These are phyloP conservation scores for Mycena venus DNA, from an alignment of 768 basidiomycete genomes.

Conservation along the genomic window DNA sequence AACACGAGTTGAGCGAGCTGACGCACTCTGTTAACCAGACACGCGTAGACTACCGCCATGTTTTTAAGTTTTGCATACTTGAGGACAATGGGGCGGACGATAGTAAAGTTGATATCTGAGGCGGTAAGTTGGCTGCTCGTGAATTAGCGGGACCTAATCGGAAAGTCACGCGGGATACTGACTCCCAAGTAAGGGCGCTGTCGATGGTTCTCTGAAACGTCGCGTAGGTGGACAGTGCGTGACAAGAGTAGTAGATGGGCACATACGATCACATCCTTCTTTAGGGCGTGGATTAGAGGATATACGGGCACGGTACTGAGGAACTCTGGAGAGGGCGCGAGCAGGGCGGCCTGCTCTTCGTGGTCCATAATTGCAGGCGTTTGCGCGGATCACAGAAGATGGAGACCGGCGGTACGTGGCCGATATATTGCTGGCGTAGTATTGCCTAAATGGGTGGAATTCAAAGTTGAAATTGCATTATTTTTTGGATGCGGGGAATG, in stretches of 20 bases:
- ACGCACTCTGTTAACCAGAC: constrained; percentile 73
- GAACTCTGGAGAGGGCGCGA: constrained; percentile 70
- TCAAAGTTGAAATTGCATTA: too few species aligned
- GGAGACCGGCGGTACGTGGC: neutral
- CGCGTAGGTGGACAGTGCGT: constrained; percentile 20
- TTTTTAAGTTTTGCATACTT: constrained; percentile 70
- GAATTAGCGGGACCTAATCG: neutral
- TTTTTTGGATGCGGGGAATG: neutral
- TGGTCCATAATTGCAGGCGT: constrained; percentile 49
- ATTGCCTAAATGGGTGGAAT: neutral
- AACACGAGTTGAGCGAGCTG: neutral
- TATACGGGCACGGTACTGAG: constrained; percentile 80
- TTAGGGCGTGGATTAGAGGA: constrained; percentile 82
- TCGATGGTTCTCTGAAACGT: constrained; percentile 66
- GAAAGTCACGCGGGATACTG: constrained; percentile 45
- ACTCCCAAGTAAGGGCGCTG: constrained; percentile 86
- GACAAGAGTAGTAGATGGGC: neutral
- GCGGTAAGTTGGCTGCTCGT: constrained; percentile 79
- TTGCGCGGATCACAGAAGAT: neutral
- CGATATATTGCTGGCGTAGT: neutral
- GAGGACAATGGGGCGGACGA: constrained; percentile 82
- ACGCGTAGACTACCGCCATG: constrained; percentile 69
- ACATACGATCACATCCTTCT: constrained; percentile 77
- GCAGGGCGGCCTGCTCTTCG: constrained; percentile 56
- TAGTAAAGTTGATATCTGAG: constrained; percentile 84